A percentile compares a stretch with the other conserved stretches of the same genome.
phyloP scores from a whole-genome alignment of 2,329 filamentous ascomycete genomes.

The Fusarium falciforme region DNA sequence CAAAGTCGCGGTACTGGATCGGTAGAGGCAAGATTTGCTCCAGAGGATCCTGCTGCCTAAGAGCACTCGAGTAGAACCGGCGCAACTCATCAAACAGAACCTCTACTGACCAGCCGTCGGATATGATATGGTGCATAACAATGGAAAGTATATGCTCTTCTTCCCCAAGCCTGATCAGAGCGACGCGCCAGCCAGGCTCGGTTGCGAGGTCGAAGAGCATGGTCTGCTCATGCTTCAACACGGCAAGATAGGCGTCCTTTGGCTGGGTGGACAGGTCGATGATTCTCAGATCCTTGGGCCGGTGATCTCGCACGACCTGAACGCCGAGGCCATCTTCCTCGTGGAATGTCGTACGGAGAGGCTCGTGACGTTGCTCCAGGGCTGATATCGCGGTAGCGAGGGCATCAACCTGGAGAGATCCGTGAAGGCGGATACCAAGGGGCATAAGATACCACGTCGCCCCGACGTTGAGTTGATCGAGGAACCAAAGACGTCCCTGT shows the following conservation, averaged over 20 bases:
- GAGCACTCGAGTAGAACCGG: conserved; percentile 29
- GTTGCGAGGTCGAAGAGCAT: conserved; percentile 37
- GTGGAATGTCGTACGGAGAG: not conserved
- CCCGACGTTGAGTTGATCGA: conserved; percentile 3
- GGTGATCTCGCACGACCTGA: not conserved
- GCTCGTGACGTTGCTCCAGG: conserved; percentile 1
- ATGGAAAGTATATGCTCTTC: conserved; percentile 28
- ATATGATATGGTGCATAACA: conserved; percentile 40
- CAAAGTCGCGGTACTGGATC: conserved; percentile 43
- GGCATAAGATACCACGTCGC: conserved; percentile 14
- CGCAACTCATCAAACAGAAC: conserved; percentile 14
- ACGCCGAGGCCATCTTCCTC: not conserved
- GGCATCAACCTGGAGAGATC: not conserved
- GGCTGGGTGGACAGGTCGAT: conserved; percentile 69
- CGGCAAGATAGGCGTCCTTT: not conserved
- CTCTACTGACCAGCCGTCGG: conserved; percentile 40
- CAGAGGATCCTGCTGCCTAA: not conserved
- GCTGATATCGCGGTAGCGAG: not conserved
- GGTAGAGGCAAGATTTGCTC: conserved; percentile 22
- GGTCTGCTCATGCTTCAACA: conserved; percentile 23
- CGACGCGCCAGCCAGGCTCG: conserved; percentile 39
- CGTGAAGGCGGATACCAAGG: not conserved
- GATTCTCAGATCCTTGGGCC: conserved; percentile 6
- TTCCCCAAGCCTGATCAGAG: conserved; percentile 14
- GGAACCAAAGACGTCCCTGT: conserved; percentile 7